Percentiles rank a stretch among this genome's conserved stretches.
Conservation (phyloP, 2,329 filamentous ascomycete species). For the Alternaria novae-zelandiae region DNA sequence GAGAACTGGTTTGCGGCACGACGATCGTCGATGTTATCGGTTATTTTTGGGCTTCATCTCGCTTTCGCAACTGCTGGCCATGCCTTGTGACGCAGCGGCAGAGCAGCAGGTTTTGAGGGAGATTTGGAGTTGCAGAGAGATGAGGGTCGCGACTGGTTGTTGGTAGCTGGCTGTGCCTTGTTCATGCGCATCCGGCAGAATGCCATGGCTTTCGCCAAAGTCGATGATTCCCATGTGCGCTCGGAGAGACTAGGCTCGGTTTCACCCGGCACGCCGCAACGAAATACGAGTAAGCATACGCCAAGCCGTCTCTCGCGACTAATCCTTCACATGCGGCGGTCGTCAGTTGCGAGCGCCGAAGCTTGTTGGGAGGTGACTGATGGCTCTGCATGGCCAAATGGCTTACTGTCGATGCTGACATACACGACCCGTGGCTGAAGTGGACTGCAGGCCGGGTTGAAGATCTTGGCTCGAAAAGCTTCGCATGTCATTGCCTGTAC, state of each 20-base stretch:
- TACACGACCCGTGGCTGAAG: not conserved
- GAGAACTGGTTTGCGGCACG: conserved; percentile 4
- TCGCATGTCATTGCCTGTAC: not conserved
- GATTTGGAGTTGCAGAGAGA: not conserved
- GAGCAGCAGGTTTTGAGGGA: conserved; percentile 1
- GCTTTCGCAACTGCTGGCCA: not conserved
- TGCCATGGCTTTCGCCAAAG: conserved; percentile 8
- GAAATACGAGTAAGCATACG: not conserved
- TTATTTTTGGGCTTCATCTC: not conserved
- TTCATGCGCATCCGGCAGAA: conserved; percentile 9
- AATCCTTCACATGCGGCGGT: not conserved
- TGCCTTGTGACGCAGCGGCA: conserved; percentile 4
- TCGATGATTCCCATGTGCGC: conserved; percentile 1
- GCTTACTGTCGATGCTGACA: not conserved
- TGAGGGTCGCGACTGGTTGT: not conserved
- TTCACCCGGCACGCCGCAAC: conserved; percentile 1
- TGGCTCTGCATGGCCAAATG: not conserved
- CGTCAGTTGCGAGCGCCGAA: not conserved
- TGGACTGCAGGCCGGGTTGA: conserved; percentile 3
- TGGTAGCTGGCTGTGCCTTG: not conserved
- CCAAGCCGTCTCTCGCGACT: not conserved
- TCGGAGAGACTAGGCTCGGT: conserved; percentile 6
- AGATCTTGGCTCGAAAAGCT: conserved; percentile 1
- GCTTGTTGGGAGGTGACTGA: conserved; percentile 1
- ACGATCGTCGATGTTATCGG: conserved; percentile 10